Percentiles rank a stretch among this genome's conserved stretches.
Conservation (phyloP, 2,329 filamentous ascomycete species). For the Teratosphaeria pseudoeucalypti region DNA sequence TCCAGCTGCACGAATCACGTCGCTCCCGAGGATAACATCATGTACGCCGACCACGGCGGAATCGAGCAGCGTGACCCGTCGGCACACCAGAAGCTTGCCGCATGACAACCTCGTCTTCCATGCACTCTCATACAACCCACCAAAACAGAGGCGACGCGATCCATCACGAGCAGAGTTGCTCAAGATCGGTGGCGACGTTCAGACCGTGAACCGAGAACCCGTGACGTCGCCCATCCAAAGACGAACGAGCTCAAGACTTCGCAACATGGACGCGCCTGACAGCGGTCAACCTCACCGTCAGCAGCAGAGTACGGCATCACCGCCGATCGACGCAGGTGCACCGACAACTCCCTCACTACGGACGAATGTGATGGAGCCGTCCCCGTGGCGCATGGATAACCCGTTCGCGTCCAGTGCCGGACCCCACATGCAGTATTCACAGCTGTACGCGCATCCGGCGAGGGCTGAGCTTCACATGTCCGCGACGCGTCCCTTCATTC, state of each 20-base stretch:
- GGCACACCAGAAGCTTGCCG: neutral
- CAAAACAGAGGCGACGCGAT: neutral
- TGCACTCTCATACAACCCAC: neutral
- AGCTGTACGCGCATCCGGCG: neutral
- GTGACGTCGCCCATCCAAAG: neutral
- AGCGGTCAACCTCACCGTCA: neutral
- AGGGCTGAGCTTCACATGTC: neutral
- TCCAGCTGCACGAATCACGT: neutral
- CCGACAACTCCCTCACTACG: neutral
- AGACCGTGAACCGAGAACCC: neutral
- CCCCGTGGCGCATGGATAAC: neutral
- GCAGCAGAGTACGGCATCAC: neutral
- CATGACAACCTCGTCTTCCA: neutral
- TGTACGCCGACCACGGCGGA: neutral
- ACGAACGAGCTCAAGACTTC: neutral
- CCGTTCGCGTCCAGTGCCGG: neutral
- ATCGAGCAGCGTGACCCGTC: neutral
- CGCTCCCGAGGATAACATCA: neutral
- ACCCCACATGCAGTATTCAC: neutral
- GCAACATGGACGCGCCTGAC: neutral
- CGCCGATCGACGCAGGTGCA: neutral
- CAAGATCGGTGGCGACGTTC: neutral
- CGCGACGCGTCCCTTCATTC: neutral
- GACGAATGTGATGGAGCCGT: neutral
- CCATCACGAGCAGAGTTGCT: neutral